phyloP scores from a whole-genome alignment of 2,329 filamentous ascomycete species.

The Elsinoe arachidis region DNA sequence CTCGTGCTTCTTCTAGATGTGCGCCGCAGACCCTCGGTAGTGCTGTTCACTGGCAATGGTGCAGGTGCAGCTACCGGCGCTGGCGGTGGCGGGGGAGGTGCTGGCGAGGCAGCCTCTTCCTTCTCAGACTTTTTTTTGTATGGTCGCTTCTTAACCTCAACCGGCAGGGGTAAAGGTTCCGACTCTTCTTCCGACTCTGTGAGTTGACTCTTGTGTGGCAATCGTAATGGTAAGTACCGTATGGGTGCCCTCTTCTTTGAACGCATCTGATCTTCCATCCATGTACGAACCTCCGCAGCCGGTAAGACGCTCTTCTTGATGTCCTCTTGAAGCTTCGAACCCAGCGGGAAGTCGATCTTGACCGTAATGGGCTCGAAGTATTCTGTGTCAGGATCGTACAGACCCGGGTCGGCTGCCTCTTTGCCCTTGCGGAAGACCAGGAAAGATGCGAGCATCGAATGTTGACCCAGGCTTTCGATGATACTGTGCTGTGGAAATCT shows the following conservation, averaged over 20 bases:
- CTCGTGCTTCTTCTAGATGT: neutral
- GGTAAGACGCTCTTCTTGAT: slow-evolving; percentile 49
- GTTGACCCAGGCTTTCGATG: slow-evolving; percentile 51
- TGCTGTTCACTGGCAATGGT: neutral
- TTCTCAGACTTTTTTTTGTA: slow-evolving; percentile 10
- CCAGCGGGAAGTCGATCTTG: slow-evolving; percentile 45
- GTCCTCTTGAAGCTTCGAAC: slow-evolving; percentile 45
- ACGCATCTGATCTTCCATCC: slow-evolving; percentile 51
- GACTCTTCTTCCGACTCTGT: slow-evolving; percentile 27
- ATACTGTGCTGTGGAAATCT: slow-evolving; percentile 72
- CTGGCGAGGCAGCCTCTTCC: neutral
- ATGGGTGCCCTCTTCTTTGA: slow-evolving; percentile 47
- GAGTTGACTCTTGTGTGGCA: slow-evolving; percentile 37
- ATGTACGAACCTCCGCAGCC: slow-evolving; percentile 42
- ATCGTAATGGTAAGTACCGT: slow-evolving; percentile 46
- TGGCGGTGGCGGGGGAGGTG: neutral
- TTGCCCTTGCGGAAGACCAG: slow-evolving; percentile 66
- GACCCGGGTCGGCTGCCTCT: slow-evolving; percentile 34
- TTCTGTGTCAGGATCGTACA: slow-evolving; percentile 43
- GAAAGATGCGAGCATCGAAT: slow-evolving; percentile 63
- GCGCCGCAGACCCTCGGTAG: neutral
- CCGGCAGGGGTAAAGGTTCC: neutral
- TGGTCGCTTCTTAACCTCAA: slow-evolving; percentile 7
- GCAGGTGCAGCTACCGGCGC: neutral
- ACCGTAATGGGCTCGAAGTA: slow-evolving; percentile 69